Evolutionary conservation across 495 filamentous ascomycete genomes (phyloP), one percentile per base, ranked within the genome.

Genomic region (Mytilinidion resinicola): DNA sequence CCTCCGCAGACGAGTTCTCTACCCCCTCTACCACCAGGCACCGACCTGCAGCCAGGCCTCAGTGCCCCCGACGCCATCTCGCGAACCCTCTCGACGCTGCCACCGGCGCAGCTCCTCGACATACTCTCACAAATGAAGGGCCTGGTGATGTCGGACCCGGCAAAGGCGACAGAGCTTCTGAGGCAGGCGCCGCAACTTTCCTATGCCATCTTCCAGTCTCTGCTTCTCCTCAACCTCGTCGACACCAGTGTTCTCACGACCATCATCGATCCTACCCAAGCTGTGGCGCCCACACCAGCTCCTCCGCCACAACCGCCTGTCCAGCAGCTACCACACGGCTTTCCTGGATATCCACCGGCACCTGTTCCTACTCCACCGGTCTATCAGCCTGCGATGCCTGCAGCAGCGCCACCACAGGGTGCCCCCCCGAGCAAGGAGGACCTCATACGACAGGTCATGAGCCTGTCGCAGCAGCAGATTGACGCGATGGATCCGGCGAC

Each of bases 101-200:
- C 90, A 1, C 85, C 91, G 0, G 79, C 89, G 9, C 93, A 96
- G 69, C 82, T 99, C 9, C 88, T 97, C 63, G 95, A 97, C 61
- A 91, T 96, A 44, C 80, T 99, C 37, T 83, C 85, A 4, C 91
- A 96, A 73, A 96, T 97, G 90, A 96, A 97, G 68, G 82, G 82
- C 4, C 79, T 99, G 4, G 86, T 87, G 2, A 85, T 83, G 50
- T 80, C 77, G 12, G 91, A 97, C 64, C 91, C 93, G 1, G 76
- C 78, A 4, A 87, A 90, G 67, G 91, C 91, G 0, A 90, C 87
- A 9, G 90, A 96, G 68, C 82, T 99, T 43, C 80, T 99, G 20
- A 77, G 83, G 56, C 85, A 91, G 73, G 91, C 93, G 0, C 93
- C 93, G 0, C 93, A 99, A 74, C 85, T 99, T 20, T 83, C 88